Conservation (phyloP, 192 early-diverging fungal genomes). For the Mortierella antarctica region DNA sequence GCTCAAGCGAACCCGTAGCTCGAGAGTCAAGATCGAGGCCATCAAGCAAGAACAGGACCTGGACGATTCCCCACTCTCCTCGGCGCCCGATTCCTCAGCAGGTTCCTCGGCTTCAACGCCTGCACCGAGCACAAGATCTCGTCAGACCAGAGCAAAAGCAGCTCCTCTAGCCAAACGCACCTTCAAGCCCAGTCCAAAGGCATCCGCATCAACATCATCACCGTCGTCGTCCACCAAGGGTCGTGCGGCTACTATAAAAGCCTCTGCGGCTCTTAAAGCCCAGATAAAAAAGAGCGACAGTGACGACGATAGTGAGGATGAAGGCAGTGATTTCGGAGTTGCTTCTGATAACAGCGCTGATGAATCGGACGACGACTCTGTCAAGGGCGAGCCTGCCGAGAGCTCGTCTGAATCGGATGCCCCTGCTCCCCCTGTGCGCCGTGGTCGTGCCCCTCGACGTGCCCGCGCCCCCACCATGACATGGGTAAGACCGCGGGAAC, state of each 20-base stretch:
- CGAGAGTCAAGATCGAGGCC: slow-evolving; percentile 10
- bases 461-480: neutral
- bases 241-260: slow-evolving; percentile 26
- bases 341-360: slow-evolving; percentile 12
- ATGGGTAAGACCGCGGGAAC: slow-evolving; percentile 14
- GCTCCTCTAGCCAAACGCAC: neutral
- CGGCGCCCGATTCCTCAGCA: neutral
- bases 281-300: slow-evolving; percentile 9
- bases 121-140: neutral
- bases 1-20: slow-evolving; percentile 36
- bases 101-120: neutral
- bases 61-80: neutral
- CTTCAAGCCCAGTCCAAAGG: too few species aligned
- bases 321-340: neutral
- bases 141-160: neutral
- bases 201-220: neutral
- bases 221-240: neutral
- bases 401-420: slow-evolving; percentile 7
- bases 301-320: slow-evolving; percentile 15
- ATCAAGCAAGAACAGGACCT: neutral
- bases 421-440: neutral
- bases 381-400: neutral
- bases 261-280: slow-evolving; percentile 11
- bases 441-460: neutral
- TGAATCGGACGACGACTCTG: neutral